Base-by-base conservation (phyloP, 306 rosid species). In the Phaseolus lunatus region DNA sequence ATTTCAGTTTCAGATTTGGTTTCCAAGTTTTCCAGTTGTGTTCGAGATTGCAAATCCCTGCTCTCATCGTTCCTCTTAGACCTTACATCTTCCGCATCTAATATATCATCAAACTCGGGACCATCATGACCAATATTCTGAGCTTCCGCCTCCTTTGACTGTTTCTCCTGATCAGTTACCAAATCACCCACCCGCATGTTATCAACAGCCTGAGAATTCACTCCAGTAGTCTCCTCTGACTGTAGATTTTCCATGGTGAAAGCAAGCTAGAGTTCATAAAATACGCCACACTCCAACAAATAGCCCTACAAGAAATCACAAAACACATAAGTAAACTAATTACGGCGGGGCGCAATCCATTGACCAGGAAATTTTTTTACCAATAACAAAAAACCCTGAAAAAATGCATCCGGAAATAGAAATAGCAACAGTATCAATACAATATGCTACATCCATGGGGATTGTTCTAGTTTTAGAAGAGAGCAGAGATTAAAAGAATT, bases 241-340 rank as follows among this genome's bases (percentile, higher is more conserved):
- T 77, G 84, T 76, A 72, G 57, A 58, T 80, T 78, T 76, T 84
- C 89, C 89, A 88, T 90, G 24, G 81, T 8, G 16, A 62, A 67
- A 72, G 66, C 71, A 78, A 84, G 54, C 82, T 44, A 67, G 45
- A 50, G 64, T 63, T 67, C 64, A 67, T 49, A 72, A 16, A 22
- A 78, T 67, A 83, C 6, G 18, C 29, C 56, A 48, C 50, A 10
- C 18, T 57, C 78, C 20, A 23, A 63, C 3, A 8, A 72, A 53
- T 35, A 65, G 56, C 22, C 22, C 89, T 83, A 66, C 58, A 73
- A 63, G 15, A 83, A 69, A 66, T 61, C 53, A 47, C 7, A 67
- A 65, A 67, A 23, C 19, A 57, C 31, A 72, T 5, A 58, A 0
- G 26, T 18, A 59, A 50, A 53, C 67, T 19, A 20, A 63, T 65